Evolutionary conservation across 352 stramenopile species (phyloP).

Genomic region (Phytophthora citrophthora): DNA sequence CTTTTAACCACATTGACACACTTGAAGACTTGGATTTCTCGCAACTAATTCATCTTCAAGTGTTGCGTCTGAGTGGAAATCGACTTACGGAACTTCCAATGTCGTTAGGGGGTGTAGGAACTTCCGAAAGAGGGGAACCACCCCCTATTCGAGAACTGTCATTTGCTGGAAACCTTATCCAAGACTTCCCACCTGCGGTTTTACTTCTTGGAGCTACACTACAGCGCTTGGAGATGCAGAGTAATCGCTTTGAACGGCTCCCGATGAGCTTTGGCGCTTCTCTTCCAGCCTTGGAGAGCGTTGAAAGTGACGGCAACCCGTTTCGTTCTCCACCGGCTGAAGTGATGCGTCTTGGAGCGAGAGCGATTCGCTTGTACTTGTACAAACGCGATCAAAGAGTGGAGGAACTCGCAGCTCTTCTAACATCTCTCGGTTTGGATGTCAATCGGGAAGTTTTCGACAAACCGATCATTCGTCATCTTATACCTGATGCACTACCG

Average conservation of each 20-base stretch:
- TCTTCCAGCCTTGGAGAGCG: slow-evolving; percentile 44
- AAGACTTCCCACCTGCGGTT: slow-evolving; percentile 48
- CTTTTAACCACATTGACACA: slow-evolving; percentile 65
- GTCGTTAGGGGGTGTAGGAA: slow-evolving; percentile 38
- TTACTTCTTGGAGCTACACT: slow-evolving; percentile 53
- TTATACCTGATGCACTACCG: slow-evolving; percentile 33
- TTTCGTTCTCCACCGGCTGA: slow-evolving; percentile 71
- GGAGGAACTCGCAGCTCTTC: slow-evolving; percentile 50
- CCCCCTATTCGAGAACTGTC: slow-evolving; percentile 56
- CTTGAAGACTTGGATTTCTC: slow-evolving; percentile 57
- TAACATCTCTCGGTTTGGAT: slow-evolving; percentile 40
- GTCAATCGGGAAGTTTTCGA: slow-evolving; percentile 55
- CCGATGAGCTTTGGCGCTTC: slow-evolving; percentile 61
- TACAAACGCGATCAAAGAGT: slow-evolving; percentile 67
- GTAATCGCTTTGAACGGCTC: slow-evolving; percentile 70
- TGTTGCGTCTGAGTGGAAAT: slow-evolving; percentile 60
- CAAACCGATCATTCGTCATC: slow-evolving; percentile 37
- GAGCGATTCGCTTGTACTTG: slow-evolving; percentile 58
- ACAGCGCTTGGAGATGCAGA: slow-evolving; percentile 63
- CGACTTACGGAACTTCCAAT: slow-evolving; percentile 47
- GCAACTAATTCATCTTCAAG: slow-evolving; percentile 36
- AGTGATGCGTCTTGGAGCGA: slow-evolving; percentile 64
- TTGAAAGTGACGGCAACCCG: slow-evolving; percentile 78
- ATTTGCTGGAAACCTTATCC: slow-evolving; percentile 67
- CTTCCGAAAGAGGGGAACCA: slow-evolving; percentile 6